Base-by-base conservation (phyloP, 2,329 filamentous ascomycete genomes). In the Penicillium sp. region DNA sequence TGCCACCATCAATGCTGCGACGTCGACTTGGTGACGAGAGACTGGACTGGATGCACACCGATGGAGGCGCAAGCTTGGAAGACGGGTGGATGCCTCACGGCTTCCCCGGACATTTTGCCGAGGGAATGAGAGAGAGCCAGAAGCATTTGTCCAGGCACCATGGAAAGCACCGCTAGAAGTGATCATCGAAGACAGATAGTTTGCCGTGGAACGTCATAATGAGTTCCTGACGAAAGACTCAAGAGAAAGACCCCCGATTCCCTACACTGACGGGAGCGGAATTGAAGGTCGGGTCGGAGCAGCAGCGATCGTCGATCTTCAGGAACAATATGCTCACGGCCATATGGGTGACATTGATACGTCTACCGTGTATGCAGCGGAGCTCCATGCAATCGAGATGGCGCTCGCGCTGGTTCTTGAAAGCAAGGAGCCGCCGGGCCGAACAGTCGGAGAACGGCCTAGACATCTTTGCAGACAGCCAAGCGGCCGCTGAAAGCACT, bases 21-120 rank as follows among this genome's bases (percentile, higher is more conserved):
- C 48, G 28, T 14, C 43, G 48, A 42, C 38, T 43, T 11, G 28
- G 2, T 5, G 27, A 14, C n/a, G 16, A 41, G 44, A 28, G 41
- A 42, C 14, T 41, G 46, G 45, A 4, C 40, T 28, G 42, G 50
- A 42, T 53, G 42, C 40, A 22, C 46, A 42, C 50, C 50, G 14
- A 53, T 53, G 42, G 50, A 53, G 35, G 50, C 45, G 33, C 41
- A 48, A 24, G 40, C 50, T 36, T 53, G 42, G 50, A 53, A 48
- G 22, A 45, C 9, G 30, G 48, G 48, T 28, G 44, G 48, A 46
- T 50, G 48, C 14, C 30, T 31, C 13, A n/a, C 30, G 11, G 13
- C 30, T 31, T 13, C 27, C 27, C 27, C 27, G 8, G 27, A 10
- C 4, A 25, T 7, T 28, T 28, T 28, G 27, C 2, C 5, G 5